These are phyloP conservation scores for Candida sanyiensis DNA, from an alignment of 805 yeast genomes.

Conservation along the genomic window DNA sequence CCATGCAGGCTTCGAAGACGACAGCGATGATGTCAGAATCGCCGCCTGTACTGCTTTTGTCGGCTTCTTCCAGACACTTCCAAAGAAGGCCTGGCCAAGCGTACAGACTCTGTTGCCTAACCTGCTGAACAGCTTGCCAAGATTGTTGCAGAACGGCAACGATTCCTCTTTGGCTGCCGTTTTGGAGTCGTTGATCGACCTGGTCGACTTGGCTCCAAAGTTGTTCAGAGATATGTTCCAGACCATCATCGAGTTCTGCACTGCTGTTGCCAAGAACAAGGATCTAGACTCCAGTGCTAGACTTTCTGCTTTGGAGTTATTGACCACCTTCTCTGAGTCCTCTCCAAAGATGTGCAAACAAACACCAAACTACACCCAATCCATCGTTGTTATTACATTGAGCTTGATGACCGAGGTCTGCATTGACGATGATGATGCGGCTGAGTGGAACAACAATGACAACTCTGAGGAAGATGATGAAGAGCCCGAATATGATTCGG, in stretches of 20 bases:
- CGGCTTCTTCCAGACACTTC: constrained; percentile 76
- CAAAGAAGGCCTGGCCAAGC: constrained; percentile 71
- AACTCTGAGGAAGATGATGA: constrained; percentile 76
- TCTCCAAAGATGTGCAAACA: constrained; percentile 93
- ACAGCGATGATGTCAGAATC: constrained; percentile 76
- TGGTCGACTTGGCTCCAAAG: constrained; percentile 91
- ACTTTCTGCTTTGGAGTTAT: constrained; percentile 79
- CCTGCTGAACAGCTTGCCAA: constrained; percentile 80
- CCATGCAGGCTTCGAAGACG: constrained; percentile 75
- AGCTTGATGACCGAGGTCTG: constrained; percentile 91
- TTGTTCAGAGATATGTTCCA: constrained; percentile 89
- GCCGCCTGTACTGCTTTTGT: constrained; percentile 92
- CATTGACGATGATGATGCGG: constrained; percentile 78
- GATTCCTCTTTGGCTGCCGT: constrained; percentile 80
- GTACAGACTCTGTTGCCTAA: constrained; percentile 78
- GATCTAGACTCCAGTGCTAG: constrained; percentile 78
- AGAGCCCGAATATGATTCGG: constrained; percentile 84
- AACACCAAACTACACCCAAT: constrained; percentile 63
- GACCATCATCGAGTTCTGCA: constrained; percentile 78
- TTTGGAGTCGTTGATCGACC: constrained; percentile 82
- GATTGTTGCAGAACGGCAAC: constrained; percentile 71
- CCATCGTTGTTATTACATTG: constrained; percentile 68
- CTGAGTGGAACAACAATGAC: constrained; percentile 81
- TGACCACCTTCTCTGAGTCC: constrained; percentile 86
- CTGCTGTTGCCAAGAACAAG: constrained; percentile 74